A percentile compares a stretch with the other conserved stretches of the same genome.
Evolutionary conservation across 2,329 filamentous ascomycete species (phyloP).

Genomic region (Boeremia exigua): DNA sequence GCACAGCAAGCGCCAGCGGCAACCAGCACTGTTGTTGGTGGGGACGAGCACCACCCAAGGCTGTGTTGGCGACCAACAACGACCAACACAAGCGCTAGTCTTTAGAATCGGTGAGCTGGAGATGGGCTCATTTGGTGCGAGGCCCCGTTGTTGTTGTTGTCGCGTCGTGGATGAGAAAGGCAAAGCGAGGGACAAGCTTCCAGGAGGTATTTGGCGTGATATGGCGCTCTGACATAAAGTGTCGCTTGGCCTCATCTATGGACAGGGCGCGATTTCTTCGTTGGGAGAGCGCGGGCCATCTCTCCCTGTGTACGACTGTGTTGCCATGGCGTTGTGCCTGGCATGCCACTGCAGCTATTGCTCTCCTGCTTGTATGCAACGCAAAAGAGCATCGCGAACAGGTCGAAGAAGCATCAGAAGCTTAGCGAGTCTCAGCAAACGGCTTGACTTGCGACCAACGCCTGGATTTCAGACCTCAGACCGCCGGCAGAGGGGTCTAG

Average conservation of each 20-base stretch:
- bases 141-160: slow-evolving; percentile 13
- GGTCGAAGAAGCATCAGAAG: slow-evolving; percentile 9
- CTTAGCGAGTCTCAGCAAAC: slow-evolving; percentile 10
- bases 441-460: slow-evolving; percentile 8
- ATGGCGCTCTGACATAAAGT: slow-evolving; percentile 26
- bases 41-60: slow-evolving; percentile 11
- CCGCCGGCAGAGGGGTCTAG: not conserved
- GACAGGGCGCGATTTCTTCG: slow-evolving; percentile 11
- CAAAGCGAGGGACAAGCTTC: slow-evolving; percentile 9
- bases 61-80: slow-evolving; percentile 18
- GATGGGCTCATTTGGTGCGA: slow-evolving; percentile 11
- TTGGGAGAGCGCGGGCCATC: slow-evolving; percentile 11
- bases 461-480: not conserved
- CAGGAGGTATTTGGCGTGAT: slow-evolving; percentile 14
- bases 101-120: not conserved
- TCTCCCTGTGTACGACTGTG: slow-evolving; percentile 10
- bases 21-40: slow-evolving; percentile 1
- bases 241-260: slow-evolving; percentile 26
- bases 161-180: slow-evolving; percentile 3
- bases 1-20: slow-evolving; percentile 6
- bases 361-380: not conserved
- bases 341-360: not conserved
- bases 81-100: not conserved
- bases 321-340: slow-evolving; percentile 8
- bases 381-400: not conserved